Evolutionary conservation across 768 basidiomycete genomes (phyloP), one percentile per base, ranked within the genome.

Genomic region (Trametes sanguinea): DNA sequence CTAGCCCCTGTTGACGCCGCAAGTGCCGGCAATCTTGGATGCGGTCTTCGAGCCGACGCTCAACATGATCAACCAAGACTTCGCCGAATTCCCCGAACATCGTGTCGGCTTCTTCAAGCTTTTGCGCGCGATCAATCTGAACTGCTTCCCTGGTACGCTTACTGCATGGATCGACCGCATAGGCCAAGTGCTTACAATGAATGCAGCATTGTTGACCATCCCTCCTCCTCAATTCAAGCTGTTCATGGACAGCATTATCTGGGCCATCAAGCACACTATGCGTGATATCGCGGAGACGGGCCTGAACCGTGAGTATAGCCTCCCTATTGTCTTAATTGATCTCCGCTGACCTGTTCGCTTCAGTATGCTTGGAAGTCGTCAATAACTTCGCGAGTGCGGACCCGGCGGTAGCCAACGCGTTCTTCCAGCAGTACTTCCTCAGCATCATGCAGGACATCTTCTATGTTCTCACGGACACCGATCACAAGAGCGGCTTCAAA

Each of bases 241-340:
- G 61, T 91, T 97, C 75, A 98, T 97, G 87, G 96, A 98, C 75
- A 95, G 94, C 62, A 91, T 98, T 66, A 89, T 96, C 54, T 99
- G 97, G 96, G 96, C 95, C n/a, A 96, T 98, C 80, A 99, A 99
- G 76, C 97, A 99, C 78, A 98, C 94, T 14, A 95, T 97, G 94
- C 86, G 96, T 57, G 96, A 98, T 75, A 97, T 99, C 64, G 93
- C 94, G 4, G 96, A 98, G 72, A 92, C 89, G 45, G 91, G 91
- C 45, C 75, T 93, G 61, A 91, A 88, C 69, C 72, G 91, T 93
- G 76, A 56, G 83, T 76, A 57, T 66, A 30, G 42, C 14, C 35
- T 35, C 1, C 8, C 13, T 16, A 11, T n/a, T 8, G 42, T 37
- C 45, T 16, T n/a, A 35, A 51, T n/a, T 16, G 37, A n/a, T 27